Conservation (phyloP, 352 stramenopile genomes). For the Phytophthora constricta region DNA sequence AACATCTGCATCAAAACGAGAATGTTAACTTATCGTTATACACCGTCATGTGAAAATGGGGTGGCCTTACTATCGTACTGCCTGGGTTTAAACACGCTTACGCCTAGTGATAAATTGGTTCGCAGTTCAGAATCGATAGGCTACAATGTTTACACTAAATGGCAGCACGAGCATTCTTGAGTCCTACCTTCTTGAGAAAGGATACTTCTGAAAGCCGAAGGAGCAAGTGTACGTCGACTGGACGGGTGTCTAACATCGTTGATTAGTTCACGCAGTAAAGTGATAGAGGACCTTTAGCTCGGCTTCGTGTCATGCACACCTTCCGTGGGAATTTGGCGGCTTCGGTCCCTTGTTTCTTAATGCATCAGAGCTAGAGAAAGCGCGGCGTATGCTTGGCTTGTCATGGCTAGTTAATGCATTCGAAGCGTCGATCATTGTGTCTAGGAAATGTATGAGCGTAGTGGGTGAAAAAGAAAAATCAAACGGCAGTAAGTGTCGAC, state of each 20-base stretch:
- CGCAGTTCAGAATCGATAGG: background rate
- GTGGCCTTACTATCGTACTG: background rate
- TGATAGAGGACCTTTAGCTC: background rate
- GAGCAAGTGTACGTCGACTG: background rate
- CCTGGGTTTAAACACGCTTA: background rate
- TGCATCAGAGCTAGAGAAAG: constrained; percentile 2
- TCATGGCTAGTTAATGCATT: background rate
- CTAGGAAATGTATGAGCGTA: background rate
- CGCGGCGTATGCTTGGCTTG: constrained; percentile 2
- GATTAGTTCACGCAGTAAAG: background rate
- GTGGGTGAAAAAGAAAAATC: background rate
- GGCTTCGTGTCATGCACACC: background rate
- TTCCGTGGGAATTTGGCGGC: background rate
- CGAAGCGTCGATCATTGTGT: background rate
- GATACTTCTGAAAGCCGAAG: background rate
- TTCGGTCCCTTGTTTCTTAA: background rate
- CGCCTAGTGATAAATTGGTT: background rate
- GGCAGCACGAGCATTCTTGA: too few relatives aligned
- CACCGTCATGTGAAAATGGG: too few relatives aligned
- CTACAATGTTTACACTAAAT: background rate
- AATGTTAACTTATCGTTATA: too few relatives aligned
- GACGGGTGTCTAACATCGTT: background rate
- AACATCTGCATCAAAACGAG: too few relatives aligned
- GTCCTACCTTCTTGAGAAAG: background rate
- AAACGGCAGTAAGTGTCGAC: background rate